A percentile compares a stretch with the other conserved stretches of the same genome.
These are phyloP conservation scores for Stellera chamaejasme DNA, from an alignment of 345 rosid genomes.

Conservation along the genomic window DNA sequence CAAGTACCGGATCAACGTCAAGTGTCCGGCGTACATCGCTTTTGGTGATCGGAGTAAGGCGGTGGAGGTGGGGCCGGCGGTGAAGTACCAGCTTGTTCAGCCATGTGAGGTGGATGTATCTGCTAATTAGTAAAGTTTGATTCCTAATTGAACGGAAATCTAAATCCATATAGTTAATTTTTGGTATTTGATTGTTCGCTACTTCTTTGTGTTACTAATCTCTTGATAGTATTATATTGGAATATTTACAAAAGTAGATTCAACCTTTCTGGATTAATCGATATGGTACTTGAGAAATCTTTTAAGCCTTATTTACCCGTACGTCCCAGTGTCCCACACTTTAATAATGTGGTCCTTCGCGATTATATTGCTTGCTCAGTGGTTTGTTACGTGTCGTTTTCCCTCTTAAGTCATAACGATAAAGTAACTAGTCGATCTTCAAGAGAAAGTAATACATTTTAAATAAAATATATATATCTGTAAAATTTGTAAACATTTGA, in stretches of 20 bases:
- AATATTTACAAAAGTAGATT: not conserved
- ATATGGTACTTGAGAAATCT: not conserved
- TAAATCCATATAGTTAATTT: too few species aligned
- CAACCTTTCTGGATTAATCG: not conserved
- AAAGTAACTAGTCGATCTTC: too few species aligned
- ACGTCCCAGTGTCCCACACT: too few species aligned
- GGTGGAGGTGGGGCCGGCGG: slow-evolving; percentile 16
- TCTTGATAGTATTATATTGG: not conserved
- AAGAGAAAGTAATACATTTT: too few species aligned
- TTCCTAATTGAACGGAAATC: too few species aligned
- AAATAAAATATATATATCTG: too few species aligned
- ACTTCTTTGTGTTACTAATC: not conserved
- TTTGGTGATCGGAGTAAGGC: slow-evolving; percentile 14
- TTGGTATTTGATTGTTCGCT: not conserved
- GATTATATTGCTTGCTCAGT: too few species aligned
- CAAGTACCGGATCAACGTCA: slow-evolving; percentile 41
- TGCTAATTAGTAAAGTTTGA: not conserved
- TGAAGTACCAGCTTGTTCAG: slow-evolving; percentile 48
- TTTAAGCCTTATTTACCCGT: too few species aligned
- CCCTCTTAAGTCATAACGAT: too few species aligned
- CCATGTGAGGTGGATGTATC: slow-evolving; percentile 51
- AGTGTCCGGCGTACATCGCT: slow-evolving; percentile 50
- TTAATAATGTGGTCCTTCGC: too few species aligned
- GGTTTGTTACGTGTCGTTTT: too few species aligned
- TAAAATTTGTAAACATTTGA: too few species aligned